Evolutionary conservation across 2,329 filamentous ascomycete genomes (phyloP).

Genomic region (Phialophora expanda): DNA sequence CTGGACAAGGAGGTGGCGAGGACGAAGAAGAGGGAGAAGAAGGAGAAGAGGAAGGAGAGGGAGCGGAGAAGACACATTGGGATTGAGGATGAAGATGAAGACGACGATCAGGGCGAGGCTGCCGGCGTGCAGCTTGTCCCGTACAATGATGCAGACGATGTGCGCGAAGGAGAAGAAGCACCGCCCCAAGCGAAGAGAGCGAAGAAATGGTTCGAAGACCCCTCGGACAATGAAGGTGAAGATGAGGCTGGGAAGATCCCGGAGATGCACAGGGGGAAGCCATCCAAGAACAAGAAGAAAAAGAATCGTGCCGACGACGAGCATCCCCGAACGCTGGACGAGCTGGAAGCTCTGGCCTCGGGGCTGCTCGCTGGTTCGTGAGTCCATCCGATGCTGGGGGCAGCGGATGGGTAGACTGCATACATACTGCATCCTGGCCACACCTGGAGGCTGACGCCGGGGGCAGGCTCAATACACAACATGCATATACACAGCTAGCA

Average conservation of each 20-base stretch:
- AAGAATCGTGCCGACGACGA: constrained; percentile 39
- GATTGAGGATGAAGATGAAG: constrained; percentile 43
- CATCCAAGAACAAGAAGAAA: constrained; percentile 34
- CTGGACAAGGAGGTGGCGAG: constrained; percentile 81
- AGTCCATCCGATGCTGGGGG: neutral
- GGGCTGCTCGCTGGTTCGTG: constrained; percentile 44
- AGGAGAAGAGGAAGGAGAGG: constrained; percentile 47
- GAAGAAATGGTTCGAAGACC: constrained; percentile 48
- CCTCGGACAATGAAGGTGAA: constrained; percentile 15
- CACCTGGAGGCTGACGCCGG: too few species aligned
- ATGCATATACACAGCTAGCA: too few species aligned
- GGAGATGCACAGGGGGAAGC: constrained; percentile 31
- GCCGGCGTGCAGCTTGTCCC: constrained; percentile 45
- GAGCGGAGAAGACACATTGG: constrained; percentile 44
- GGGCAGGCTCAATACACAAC: too few species aligned
- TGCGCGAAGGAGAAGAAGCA: constrained; percentile 7
- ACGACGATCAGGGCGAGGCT: constrained; percentile 42
- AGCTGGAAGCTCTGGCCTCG: constrained; percentile 54
- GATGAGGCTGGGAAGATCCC: neutral
- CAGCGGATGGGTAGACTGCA: too few species aligned
- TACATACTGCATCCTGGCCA: too few species aligned
- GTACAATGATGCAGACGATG: constrained; percentile 38
- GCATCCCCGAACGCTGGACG: constrained; percentile 51
- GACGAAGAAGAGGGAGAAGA: constrained; percentile 65
- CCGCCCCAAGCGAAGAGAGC: constrained; percentile 44